Evolutionary conservation across 2,329 filamentous ascomycete species (phyloP), one percentile per base, ranked within the genome.

Genomic region (Ophiostoma perfectum): DNA sequence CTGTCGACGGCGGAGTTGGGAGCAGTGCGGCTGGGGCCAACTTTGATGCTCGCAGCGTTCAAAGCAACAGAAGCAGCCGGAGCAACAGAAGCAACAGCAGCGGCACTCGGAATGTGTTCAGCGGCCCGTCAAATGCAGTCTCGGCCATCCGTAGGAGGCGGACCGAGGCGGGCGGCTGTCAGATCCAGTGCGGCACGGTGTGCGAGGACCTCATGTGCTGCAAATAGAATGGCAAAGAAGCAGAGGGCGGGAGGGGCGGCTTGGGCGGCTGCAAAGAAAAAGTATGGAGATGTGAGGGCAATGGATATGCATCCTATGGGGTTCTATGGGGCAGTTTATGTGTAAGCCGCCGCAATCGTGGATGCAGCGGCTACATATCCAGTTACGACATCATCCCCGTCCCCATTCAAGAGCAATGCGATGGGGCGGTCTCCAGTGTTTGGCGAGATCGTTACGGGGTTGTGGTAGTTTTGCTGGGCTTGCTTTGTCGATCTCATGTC

Each of bases 151-250:
- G 71, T 67, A 74, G 71, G 72, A 72, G 72, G 70, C 72, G 68
- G 70, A 69, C 67, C 66, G 73, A 67, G 65, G 68, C 67, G n/a
- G 76, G 77, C 67, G 77, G 77, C 58, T 87, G 85, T 72, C 82
- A 83, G 72, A 77, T 86, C 52, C 77, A 80, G 55, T 87, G 85
- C 73, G 80, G 82, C 14, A 80, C 78, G 14, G 70, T 80, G 9
- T 87, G 85, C 69, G 81, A 82, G 70, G 79, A 79, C 44, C 74
- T 86, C 71, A 82, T 80, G 70, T 87, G 85, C 73, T 86, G 84
- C 74, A 78, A 69, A 55, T 70, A 68, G 55, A 27, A 27, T 27
- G 27, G 4, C n/a, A 11, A 36, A 6, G 49, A 27, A 6, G 55
- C 11, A 14, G 55, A 12, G 52, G 5, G 49, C 18, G n/a, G 3